Conservation (phyloP, 108 stramenopile species). For the Pseudonitzschia pungens region DNA sequence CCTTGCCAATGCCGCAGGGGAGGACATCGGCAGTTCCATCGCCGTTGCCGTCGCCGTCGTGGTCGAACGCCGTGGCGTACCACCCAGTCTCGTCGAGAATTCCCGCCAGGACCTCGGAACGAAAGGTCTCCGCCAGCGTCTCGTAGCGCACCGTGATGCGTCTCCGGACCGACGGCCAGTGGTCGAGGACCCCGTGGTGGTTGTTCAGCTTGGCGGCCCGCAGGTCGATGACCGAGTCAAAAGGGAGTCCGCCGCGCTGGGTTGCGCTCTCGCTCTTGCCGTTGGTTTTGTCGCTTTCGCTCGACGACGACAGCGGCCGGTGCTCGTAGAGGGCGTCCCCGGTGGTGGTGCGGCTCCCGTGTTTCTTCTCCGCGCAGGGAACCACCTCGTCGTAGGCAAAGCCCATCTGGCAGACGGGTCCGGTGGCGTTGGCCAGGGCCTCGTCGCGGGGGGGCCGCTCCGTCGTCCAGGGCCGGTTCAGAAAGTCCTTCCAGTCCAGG, state of each 20-base stretch:
- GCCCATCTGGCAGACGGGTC: conserved; percentile 34
- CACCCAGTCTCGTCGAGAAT: conserved; percentile 47
- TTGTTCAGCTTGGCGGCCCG: conserved; percentile 60
- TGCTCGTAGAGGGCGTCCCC: conserved; percentile 37
- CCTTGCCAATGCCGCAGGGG: conserved; percentile 32
- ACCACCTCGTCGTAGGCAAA: conserved; percentile 45
- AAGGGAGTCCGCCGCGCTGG: conserved; percentile 16
- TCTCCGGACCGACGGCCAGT: conserved; percentile 18
- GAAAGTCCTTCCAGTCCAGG: conserved; percentile 50
- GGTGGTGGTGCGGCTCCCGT: not conserved
- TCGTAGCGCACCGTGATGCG: conserved; percentile 45
- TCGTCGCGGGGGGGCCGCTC: conserved; percentile 46
- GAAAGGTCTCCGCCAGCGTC: conserved; percentile 42
- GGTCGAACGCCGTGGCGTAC: not conserved
- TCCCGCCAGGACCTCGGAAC: conserved; percentile 32
- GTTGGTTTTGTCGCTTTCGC: not conserved
- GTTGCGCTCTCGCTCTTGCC: not conserved
- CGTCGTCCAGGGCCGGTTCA: conserved; percentile 47
- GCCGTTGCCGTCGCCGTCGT: not conserved
- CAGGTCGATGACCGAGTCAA: conserved; percentile 36
- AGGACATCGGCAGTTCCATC: not conserved
- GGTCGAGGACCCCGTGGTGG: conserved; percentile 14
- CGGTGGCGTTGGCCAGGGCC: conserved; percentile 18
- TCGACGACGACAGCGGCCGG: not conserved
- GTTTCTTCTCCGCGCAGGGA: conserved; percentile 20